Conservation (phyloP, 202 grass and related monocot genomes). For the Elaeis oleifera region DNA sequence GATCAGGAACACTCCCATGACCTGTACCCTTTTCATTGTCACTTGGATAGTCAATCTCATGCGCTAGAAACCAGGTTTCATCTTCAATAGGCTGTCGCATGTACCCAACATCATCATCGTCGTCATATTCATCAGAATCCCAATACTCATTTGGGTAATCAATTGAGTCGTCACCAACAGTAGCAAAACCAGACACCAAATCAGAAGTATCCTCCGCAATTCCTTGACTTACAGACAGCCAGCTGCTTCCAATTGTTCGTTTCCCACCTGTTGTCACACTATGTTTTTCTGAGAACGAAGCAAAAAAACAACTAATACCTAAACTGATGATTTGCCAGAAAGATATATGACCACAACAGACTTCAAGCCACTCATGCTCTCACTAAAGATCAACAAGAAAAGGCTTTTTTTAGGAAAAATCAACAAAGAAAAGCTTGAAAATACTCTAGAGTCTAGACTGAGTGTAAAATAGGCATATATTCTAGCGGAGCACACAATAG, state of each 20-base stretch:
- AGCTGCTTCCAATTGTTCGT: constrained; percentile 64
- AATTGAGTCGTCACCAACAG: constrained; percentile 69
- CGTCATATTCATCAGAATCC: constrained; percentile 96
- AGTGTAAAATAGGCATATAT: too few relatives aligned
- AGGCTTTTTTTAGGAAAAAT: too few relatives aligned
- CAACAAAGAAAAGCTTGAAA: too few relatives aligned
- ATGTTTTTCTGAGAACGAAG: neutral
- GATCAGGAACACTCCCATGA: constrained; percentile 41
- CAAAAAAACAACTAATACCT: neutral
- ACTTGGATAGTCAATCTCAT: constrained; percentile 98
- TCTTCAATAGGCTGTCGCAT: constrained; percentile 96
- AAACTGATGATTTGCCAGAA: neutral
- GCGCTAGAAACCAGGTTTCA: constrained; percentile 94
- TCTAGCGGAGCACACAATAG: too few relatives aligned
- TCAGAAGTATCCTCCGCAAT: constrained; percentile 92
- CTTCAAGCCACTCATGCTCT: too few relatives aligned
- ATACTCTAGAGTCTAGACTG: too few relatives aligned
- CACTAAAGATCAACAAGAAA: too few relatives aligned
- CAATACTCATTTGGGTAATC: constrained; percentile 98
- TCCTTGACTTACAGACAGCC: constrained; percentile 96
- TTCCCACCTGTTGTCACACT: constrained; percentile 49
- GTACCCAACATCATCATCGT: constrained; percentile 96
- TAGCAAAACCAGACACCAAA: constrained; percentile 72
- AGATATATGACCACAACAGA: too few relatives aligned
- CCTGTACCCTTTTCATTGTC: constrained; percentile 85